These are phyloP conservation scores for Aspergillus piperis DNA, from an alignment of 2,329 filamentous ascomycete species.

Conservation along the genomic window DNA sequence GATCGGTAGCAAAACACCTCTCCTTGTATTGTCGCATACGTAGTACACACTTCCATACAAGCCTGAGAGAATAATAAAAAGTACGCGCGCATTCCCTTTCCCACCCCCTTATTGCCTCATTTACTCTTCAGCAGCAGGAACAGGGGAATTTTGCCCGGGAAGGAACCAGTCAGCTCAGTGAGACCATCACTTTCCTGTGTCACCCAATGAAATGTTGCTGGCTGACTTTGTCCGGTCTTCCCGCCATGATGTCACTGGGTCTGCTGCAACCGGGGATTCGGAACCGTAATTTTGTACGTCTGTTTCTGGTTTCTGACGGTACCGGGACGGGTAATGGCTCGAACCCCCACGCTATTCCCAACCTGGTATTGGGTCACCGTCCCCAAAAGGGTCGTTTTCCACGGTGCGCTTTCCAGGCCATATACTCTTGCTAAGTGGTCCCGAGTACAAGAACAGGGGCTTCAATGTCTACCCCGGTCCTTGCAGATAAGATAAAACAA, in stretches of 20 bases:
- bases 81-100: not conserved
- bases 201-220: not conserved
- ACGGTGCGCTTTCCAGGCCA: not conserved
- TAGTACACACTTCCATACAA: not conserved
- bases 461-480: not conserved
- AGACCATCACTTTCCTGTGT: not conserved
- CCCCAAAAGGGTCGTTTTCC: slow-evolving; percentile 8
- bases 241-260: slow-evolving; percentile 14
- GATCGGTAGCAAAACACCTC: slow-evolving; percentile 10
- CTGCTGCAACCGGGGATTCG: slow-evolving; percentile 3
- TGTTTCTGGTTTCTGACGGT: not conserved
- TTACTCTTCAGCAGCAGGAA: not conserved
- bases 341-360: slow-evolving; percentile 10
- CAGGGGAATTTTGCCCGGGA: not conserved
- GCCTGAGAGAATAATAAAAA: not conserved
- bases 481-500: not conserved
- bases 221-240: not conserved
- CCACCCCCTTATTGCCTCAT: slow-evolving; percentile 1
- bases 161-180: not conserved
- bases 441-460: not conserved
- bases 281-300: not conserved
- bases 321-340: slow-evolving; percentile 1
- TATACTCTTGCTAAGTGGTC: not conserved
- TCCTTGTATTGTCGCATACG: slow-evolving; percentile 5
- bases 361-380: not conserved